A percentile compares a stretch with the other conserved stretches of the same genome.
Evolutionary conservation across 2,329 filamentous ascomycete genomes (phyloP).

Genomic region (Cercospora canescens): DNA sequence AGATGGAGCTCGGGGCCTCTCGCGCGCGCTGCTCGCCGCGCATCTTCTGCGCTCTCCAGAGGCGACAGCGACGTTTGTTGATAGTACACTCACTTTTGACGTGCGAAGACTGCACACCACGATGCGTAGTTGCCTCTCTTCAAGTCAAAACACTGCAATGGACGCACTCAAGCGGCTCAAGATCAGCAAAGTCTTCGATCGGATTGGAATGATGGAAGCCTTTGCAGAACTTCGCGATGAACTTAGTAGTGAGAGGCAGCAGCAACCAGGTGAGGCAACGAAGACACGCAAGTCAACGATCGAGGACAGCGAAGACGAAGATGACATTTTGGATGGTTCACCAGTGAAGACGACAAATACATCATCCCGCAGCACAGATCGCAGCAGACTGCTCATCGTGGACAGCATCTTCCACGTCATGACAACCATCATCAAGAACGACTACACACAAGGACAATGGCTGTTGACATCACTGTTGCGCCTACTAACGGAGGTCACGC

Average conservation of each 20-base stretch:
- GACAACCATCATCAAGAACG: conserved; percentile 32
- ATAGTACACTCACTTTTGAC: conserved; percentile 49
- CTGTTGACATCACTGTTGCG: conserved; percentile 44
- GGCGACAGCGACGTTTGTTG: conserved; percentile 45
- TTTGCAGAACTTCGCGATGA: conserved; percentile 45
- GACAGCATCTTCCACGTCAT: conserved; percentile 32
- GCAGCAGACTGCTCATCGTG: conserved; percentile 26
- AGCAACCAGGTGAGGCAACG: neutral
- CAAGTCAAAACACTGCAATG: neutral
- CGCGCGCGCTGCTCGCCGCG: conserved; percentile 39
- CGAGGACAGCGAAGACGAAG: conserved; percentile 38
- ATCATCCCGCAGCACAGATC: neutral
- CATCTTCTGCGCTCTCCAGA: conserved; percentile 37
- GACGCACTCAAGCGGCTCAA: conserved; percentile 45
- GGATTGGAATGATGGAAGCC: conserved; percentile 49
- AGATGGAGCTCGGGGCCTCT: conserved; percentile 30
- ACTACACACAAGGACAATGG: conserved; percentile 39
- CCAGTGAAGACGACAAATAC: neutral
- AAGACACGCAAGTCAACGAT: conserved; percentile 27
- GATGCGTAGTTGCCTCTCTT: conserved; percentile 15
- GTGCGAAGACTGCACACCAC: conserved; percentile 40
- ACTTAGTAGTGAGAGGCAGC: conserved; percentile 23
- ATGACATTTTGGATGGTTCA: conserved; percentile 41
- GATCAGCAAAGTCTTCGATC: conserved; percentile 54
- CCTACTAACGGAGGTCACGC: conserved; percentile 42